Percentiles rank a stretch among this genome's conserved stretches.
These are phyloP conservation scores for Rubroboletus pulcherrimus DNA, from an alignment of 768 basidiomycete genomes.

Conservation along the genomic window DNA sequence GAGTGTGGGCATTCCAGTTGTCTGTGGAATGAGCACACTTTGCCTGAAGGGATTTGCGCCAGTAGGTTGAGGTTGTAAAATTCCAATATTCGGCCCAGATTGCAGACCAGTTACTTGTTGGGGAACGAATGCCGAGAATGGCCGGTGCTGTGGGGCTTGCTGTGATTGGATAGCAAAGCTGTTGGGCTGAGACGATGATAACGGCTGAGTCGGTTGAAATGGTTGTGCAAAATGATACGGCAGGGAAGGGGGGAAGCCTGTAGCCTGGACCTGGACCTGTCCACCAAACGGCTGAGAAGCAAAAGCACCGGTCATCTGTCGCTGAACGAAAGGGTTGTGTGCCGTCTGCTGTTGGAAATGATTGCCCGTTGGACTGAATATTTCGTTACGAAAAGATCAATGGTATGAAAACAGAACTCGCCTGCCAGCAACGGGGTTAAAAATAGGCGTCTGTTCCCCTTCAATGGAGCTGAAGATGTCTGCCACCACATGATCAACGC, in stretches of 20 bases:
- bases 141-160: slow-evolving; percentile 42
- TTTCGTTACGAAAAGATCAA: slow-evolving; percentile 9
- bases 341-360: slow-evolving; percentile 56
- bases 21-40: slow-evolving; percentile 64
- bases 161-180: slow-evolving; percentile 34
- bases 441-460: slow-evolving; percentile 68
- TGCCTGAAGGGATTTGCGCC: slow-evolving; percentile 84
- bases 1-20: slow-evolving; percentile 54
- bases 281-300: slow-evolving; percentile 40
- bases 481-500: slow-evolving; percentile 47
- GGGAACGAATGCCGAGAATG: slow-evolving; percentile 54
- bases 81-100: slow-evolving; percentile 39
- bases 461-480: slow-evolving; percentile 94
- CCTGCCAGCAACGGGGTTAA: slow-evolving; percentile 62
- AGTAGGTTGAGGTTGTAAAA: slow-evolving; percentile 53
- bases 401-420: not conserved
- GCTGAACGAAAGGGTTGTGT: slow-evolving; percentile 76
- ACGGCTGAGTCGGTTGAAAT: slow-evolving; percentile 13
- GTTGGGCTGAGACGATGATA: slow-evolving; percentile 14
- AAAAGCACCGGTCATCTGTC: slow-evolving; percentile 49
- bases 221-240: slow-evolving; percentile 31
- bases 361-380: slow-evolving; percentile 41
- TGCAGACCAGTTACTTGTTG: slow-evolving; percentile 48
- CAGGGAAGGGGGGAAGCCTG: slow-evolving; percentile 52
- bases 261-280: slow-evolving; percentile 50